These are phyloP conservation scores for Trypanosoma cruzi DNA, from an alignment of 208 protist species.

Conservation along the genomic window DNA sequence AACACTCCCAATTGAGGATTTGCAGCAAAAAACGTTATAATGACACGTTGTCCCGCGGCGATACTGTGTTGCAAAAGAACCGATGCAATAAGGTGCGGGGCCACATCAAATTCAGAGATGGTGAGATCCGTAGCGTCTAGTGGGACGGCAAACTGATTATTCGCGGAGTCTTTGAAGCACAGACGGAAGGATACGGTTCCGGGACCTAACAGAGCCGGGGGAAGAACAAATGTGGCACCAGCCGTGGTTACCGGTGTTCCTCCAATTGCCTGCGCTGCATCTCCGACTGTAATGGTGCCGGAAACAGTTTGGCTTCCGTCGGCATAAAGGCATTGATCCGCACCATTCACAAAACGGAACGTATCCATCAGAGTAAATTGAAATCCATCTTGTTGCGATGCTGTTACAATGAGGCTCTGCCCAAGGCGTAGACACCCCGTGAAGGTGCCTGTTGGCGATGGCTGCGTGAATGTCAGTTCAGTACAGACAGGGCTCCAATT, in stretches of 20 bases:
- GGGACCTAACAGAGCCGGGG: conserved; percentile 54
- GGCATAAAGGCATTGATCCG: conserved; percentile 51
- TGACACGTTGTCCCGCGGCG: conserved; percentile 69
- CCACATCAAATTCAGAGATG: conserved; percentile 44
- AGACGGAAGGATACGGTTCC: conserved; percentile 60
- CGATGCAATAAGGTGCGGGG: conserved; percentile 37
- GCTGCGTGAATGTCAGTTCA: conserved; percentile 32
- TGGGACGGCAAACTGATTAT: conserved; percentile 83
- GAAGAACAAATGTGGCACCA: conserved; percentile 31
- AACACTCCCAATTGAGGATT: conserved; percentile 29
- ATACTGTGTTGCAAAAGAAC: conserved; percentile 30
- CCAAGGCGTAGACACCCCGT: conserved; percentile 68
- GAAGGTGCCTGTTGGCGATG: conserved; percentile 46
- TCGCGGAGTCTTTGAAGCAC: conserved; percentile 81
- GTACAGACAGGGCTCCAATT: conserved; percentile 89
- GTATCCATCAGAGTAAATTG: conserved; percentile 33
- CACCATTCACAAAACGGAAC: conserved; percentile 58
- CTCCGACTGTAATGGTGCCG: conserved; percentile 50
- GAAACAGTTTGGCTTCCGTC: conserved; percentile 30
- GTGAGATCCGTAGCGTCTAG: conserved; percentile 35
- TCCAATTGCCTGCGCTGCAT: conserved; percentile 38
- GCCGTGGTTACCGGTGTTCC: conserved; percentile 38
- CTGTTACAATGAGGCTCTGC: conserved; percentile 53
- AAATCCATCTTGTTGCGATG: conserved; percentile 27
- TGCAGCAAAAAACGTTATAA: conserved; percentile 53